Conservation (phyloP, 495 filamentous ascomycete genomes). For the Penicillium canescens region DNA sequence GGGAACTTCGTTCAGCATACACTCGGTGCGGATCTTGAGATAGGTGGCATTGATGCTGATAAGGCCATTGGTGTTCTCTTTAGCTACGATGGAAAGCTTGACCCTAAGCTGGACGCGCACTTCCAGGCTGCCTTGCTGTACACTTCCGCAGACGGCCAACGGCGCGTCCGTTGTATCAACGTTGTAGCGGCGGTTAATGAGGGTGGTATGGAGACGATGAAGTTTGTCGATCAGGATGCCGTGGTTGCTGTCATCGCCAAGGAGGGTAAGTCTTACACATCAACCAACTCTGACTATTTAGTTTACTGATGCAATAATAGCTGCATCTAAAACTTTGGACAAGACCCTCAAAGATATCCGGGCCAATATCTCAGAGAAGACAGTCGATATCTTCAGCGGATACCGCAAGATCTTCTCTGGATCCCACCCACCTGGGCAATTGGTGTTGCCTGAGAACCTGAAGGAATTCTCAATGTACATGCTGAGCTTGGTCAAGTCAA, state of each 20-base stretch:
- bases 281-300: constrained; percentile 2
- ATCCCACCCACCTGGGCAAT: constrained; percentile 85
- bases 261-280: constrained; percentile 55
- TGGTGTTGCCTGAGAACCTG: constrained; percentile 92
- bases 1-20: constrained; percentile 96
- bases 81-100: constrained; percentile 95
- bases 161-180: constrained; percentile 90
- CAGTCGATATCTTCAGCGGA: constrained; percentile 87
- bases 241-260: constrained; percentile 86
- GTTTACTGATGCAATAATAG: constrained; percentile 33
- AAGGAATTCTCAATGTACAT: constrained; percentile 99
- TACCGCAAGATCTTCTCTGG: constrained; percentile 90
- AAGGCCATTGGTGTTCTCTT: constrained; percentile 92
- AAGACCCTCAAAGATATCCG: constrained; percentile 84
- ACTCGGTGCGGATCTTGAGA: constrained; percentile 92
- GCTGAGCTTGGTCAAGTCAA: constrained; percentile 85
- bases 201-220: constrained; percentile 78
- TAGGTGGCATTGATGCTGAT: constrained; percentile 90
- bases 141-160: constrained; percentile 86
- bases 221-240: constrained; percentile 92
- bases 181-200: constrained; percentile 90
- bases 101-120: constrained; percentile 93
- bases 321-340: constrained; percentile 78
- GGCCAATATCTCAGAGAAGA: constrained; percentile 83
- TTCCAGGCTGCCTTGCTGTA: constrained; percentile 96